These are phyloP conservation scores for Ottelia alismoides DNA, from an alignment of 106 monocot species.

Conservation along the genomic window DNA sequence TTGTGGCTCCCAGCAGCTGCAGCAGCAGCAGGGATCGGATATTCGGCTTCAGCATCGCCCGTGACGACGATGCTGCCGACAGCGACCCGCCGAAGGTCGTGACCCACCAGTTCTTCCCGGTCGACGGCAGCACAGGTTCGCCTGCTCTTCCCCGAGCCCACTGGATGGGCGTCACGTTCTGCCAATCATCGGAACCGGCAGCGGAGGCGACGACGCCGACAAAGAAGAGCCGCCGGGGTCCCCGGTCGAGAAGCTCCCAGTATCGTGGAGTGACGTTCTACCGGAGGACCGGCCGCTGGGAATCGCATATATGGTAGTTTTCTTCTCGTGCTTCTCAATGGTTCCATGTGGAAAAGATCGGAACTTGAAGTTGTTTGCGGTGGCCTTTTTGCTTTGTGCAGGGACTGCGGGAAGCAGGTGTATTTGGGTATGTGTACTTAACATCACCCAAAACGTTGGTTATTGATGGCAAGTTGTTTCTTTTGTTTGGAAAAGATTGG, in stretches of 20 bases:
- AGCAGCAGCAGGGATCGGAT: not conserved
- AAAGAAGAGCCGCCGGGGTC: conserved; percentile 26
- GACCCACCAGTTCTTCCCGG: conserved; percentile 15
- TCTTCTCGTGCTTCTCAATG: not conserved
- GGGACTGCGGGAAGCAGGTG: conserved; percentile 60
- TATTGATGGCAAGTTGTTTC: too few relatives aligned
- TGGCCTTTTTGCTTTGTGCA: too few relatives aligned
- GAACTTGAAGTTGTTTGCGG: too few relatives aligned
- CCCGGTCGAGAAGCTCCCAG: conserved; percentile 27
- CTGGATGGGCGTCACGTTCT: not conserved
- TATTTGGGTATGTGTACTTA: conserved; percentile 31
- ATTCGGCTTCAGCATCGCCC: not conserved
- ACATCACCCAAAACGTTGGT: too few relatives aligned
- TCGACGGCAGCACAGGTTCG: conserved; percentile 11
- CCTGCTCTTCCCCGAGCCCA: not conserved
- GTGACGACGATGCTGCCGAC: too few relatives aligned
- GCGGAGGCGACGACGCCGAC: not conserved
- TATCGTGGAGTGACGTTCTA: too few relatives aligned
- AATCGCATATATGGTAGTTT: conserved; percentile 21
- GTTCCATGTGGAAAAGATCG: too few relatives aligned
- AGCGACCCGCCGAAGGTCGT: not conserved
- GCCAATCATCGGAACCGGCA: not conserved
- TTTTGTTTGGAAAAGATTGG: too few relatives aligned
- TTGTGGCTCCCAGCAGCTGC: not conserved
- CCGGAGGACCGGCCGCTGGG: too few relatives aligned